A percentile compares a stretch with the other conserved stretches of the same genome.
Evolutionary conservation across 768 basidiomycete genomes (phyloP).

Genomic region (Tulasnella sp.): DNA sequence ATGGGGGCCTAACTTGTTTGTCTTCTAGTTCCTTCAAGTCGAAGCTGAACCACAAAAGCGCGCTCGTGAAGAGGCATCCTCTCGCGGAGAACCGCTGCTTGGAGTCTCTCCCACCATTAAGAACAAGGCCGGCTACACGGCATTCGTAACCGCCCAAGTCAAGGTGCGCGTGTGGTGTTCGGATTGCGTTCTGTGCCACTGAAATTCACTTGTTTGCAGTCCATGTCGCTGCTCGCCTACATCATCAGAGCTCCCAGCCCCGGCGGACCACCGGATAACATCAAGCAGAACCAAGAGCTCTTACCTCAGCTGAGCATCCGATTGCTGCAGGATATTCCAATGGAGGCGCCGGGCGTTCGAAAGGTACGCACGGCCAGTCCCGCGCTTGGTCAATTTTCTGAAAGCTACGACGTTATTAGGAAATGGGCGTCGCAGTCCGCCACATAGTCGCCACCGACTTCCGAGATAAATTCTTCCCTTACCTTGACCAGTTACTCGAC

Average conservation of each 20-base stretch:
- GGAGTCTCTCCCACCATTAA: conserved; percentile 73
- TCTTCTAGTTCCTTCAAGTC: conserved; percentile 52
- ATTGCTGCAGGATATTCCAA: conserved; percentile 90
- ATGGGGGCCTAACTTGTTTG: not conserved
- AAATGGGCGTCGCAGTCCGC: conserved; percentile 86
- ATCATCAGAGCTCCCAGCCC: conserved; percentile 60
- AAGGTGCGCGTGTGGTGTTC: conserved; percentile 54
- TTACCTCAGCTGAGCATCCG: conserved; percentile 76
- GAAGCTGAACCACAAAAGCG: conserved; percentile 78
- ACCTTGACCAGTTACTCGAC: conserved; percentile 85
- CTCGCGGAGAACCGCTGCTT: conserved; percentile 76
- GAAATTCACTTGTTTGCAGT: conserved; percentile 45
- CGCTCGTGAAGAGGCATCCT: conserved; percentile 72
- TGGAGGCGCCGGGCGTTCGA: conserved; percentile 73
- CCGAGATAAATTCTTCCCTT: conserved; percentile 69
- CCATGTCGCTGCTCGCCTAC: conserved; percentile 88
- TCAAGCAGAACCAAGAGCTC: conserved; percentile 71
- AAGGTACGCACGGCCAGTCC: conserved; percentile 47
- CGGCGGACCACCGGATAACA: conserved; percentile 42
- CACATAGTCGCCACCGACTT: conserved; percentile 80
- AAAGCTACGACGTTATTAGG: conserved; percentile 45
- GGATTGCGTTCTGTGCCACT: not conserved
- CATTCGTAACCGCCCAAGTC: conserved; percentile 84
- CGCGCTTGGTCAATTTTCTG: not conserved
- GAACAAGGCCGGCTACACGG: conserved; percentile 69